These are phyloP conservation scores for Phytophthora hybrid DNA, from an alignment of 352 stramenopile genomes.

Conservation along the genomic window DNA sequence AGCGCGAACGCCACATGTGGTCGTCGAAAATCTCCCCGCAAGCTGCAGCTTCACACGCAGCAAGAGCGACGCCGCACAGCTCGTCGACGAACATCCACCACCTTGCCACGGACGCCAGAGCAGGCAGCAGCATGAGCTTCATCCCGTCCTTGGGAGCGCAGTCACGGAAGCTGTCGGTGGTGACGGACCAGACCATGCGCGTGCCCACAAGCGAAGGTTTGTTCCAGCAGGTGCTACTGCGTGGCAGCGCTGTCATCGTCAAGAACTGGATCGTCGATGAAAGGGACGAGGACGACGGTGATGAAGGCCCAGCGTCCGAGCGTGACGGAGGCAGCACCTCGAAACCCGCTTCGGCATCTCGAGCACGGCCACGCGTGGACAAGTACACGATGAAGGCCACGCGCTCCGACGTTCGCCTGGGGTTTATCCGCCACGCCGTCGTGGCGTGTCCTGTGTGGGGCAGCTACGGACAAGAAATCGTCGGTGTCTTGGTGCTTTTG, in stretches of 20 bases:
- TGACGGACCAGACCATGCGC: slow-evolving; percentile 65
- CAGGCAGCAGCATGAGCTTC: slow-evolving; percentile 32
- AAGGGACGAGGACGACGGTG: slow-evolving; percentile 14
- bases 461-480: slow-evolving; percentile 62
- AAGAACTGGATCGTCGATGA: slow-evolving; percentile 57
- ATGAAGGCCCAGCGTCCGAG: slow-evolving; percentile 3
- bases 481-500: slow-evolving; percentile 73
- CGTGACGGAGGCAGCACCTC: not conserved
- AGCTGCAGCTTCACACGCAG: slow-evolving; percentile 14
- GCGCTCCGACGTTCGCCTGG: slow-evolving; percentile 51
- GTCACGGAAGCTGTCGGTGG: slow-evolving; percentile 62
- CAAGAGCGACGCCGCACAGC: slow-evolving; percentile 10
- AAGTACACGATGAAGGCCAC: slow-evolving; percentile 50
- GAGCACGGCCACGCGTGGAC: slow-evolving; percentile 16
- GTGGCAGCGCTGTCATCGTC: slow-evolving; percentile 56
- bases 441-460: slow-evolving; percentile 80
- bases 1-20: slow-evolving; percentile 62
- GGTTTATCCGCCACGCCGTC: slow-evolving; percentile 69
- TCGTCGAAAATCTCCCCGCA: slow-evolving; percentile 68
- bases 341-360: slow-evolving; percentile 15
- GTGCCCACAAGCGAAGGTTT: slow-evolving; percentile 61
- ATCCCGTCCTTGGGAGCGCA: slow-evolving; percentile 47
- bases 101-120: slow-evolving; percentile 3
- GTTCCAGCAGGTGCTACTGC: slow-evolving; percentile 65
- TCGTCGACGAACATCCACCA: slow-evolving; percentile 17